Conservation (phyloP, 2,329 filamentous ascomycete species). For the Exophiala sp. region DNA sequence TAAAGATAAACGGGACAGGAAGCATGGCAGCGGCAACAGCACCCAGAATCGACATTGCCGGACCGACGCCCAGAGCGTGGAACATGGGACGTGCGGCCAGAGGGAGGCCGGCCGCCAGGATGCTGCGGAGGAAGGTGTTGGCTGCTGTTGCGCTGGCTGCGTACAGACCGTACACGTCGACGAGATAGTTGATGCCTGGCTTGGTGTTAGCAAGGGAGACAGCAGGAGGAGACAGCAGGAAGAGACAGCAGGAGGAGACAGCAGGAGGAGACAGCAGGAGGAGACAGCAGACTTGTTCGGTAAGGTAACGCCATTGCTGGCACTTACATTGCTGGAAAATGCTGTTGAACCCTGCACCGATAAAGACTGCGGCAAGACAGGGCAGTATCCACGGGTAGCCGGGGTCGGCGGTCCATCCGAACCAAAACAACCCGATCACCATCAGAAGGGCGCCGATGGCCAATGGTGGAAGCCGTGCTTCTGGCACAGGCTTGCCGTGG, state of each 20-base stretch:
- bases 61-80: conserved; percentile 38
- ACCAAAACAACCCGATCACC: conserved; percentile 41
- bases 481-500: conserved; percentile 34
- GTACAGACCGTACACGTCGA: conserved; percentile 39
- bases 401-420: conserved; percentile 39
- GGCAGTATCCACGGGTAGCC: conserved; percentile 34
- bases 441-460: conserved; percentile 42
- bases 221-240: not conserved
- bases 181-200: conserved; percentile 44
- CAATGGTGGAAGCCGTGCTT: conserved; percentile 44
- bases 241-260: not conserved
- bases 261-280: not conserved
- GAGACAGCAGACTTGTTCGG: not conserved
- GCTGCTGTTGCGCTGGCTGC: conserved; percentile 41
- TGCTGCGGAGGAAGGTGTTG: conserved; percentile 39
- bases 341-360: conserved; percentile 38
- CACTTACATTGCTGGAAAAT: conserved; percentile 29
- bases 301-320: no score
- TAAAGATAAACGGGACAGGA: conserved; percentile 44
- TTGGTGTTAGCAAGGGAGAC: no score
- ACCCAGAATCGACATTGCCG: conserved; percentile 40
- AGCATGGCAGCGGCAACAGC: conserved; percentile 37
- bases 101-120: conserved; percentile 38
- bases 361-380: conserved; percentile 35
- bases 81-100: conserved; percentile 41